A percentile compares a stretch with the other conserved stretches of the same genome.
These are phyloP conservation scores for Sesbania bispinosa DNA, from an alignment of 306 rosid species.

Conservation along the genomic window DNA sequence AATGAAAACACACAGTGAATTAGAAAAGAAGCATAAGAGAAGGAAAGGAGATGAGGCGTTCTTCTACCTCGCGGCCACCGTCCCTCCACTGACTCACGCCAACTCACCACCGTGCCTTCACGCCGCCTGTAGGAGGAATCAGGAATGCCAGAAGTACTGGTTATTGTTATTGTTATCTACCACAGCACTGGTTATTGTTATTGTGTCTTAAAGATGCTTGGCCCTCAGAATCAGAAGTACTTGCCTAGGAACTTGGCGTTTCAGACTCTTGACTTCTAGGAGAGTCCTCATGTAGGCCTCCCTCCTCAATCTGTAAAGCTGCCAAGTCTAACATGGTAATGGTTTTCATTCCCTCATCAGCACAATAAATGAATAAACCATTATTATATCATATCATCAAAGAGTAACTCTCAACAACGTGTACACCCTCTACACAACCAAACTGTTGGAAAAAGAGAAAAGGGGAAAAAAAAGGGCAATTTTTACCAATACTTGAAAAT, in stretches of 20 bases:
- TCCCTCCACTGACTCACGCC: no score
- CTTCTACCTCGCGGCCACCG: no score
- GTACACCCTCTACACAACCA: no score
- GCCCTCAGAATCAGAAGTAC: conserved; percentile 64
- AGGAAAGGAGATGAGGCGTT: no score
- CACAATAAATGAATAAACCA: not conserved
- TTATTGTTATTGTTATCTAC: no score
- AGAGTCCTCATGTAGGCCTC: conserved; percentile 26
- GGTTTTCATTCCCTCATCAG: conserved; percentile 20
- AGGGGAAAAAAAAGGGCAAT: not conserved
- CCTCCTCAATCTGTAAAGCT: conserved; percentile 44
- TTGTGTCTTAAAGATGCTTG: conserved; percentile 24
- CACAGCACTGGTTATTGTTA: conserved; percentile 44
- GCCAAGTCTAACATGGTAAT: conserved; percentile 43
- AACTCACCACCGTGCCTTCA: no score
- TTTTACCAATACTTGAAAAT: conserved; percentile 52
- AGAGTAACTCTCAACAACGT: not conserved
- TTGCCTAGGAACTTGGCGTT: conserved; percentile 46
- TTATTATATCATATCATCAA: not conserved
- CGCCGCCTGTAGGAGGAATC: no score
- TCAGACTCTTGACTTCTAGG: conserved; percentile 47
- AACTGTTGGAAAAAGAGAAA: not conserved
- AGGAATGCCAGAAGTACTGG: no score
- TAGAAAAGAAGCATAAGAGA: no score
- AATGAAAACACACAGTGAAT: no score